Evolutionary conservation across 208 protist species (phyloP), one percentile per base, ranked within the genome.

Genomic region (Naegleria fowleri): DNA sequence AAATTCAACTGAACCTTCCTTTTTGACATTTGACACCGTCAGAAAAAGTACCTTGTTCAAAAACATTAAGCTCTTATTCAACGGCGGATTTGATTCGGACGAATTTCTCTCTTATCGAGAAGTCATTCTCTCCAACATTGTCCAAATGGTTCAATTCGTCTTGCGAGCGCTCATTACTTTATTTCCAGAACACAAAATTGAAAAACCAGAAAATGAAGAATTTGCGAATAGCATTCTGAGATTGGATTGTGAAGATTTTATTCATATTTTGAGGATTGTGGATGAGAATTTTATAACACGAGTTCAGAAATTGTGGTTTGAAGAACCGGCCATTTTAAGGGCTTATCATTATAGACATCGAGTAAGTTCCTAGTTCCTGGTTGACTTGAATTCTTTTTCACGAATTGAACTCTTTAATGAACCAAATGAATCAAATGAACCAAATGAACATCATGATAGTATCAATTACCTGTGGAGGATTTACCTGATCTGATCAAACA

Each of bases 31-130:
- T 92, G 91, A 89, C 7, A 91, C 91, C 41, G 83, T 22, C 39
- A 91, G 91, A 36, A 92, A 92, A 86, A 92, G 90, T 51, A 92
- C 91, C 4, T 88, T 92, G 85, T 92, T 92, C 15, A 92, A 92
- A 89, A 51, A 87, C 22, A 25, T 87, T 51, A 87, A 87, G 22
- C 22, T 87, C 11, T 29, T 87, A 58, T 55, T 58, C 51, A 87
- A 58, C 22, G 51, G 51, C 11, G 83, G 83, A 19, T 87, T 58
- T 19, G 41, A 51, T 16, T 29, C 11, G 3, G 83, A 87, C 22
- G 83, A 87, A 19, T 87, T 29, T 87, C 22, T 55, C 11, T 58
- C 41, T 51, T 87, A 87, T 55, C 83, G 51, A 29, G 83, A 87
- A 55, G 83, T 87, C 11, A 87, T 87, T 29, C 83, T 51, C 22